Evolutionary conservation across 495 filamentous ascomycete species (phyloP), one percentile per base, ranked within the genome.

Genomic region (Penicillium bovifimosum): DNA sequence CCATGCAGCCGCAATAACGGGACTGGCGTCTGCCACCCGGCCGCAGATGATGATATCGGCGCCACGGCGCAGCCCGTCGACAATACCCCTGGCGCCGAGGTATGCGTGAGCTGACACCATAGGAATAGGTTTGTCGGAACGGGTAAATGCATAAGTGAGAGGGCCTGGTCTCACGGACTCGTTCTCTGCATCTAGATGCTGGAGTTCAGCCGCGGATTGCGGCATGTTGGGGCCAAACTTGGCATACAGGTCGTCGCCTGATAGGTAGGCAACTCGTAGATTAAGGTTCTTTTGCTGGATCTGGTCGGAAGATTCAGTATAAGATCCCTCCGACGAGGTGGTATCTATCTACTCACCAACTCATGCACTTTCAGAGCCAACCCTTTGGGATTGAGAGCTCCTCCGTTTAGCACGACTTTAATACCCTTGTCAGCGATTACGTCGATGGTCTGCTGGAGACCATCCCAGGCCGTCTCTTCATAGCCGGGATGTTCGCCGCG

Each of bases 21-120:
- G 76, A 16, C 66, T 63, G 5, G 78, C 77, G 55, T 80, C 76
- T 7, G 75, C 63, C 0, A 79, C 78, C 7, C 78, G 65, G 11
- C 78, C 78, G 55, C 73, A 78, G 44, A 82, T 68, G 46, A 81
- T 69, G 44, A 83, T 80, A 49, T 81, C 74, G 5, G 76, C 77
- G 2, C 77, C 77, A 6, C 56, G 50, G 14, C 61, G 50, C 1
- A 81, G 61, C 8, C 66, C 77, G 6, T 65, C 58, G 0, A 67
- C 65, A 17, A 82, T 80, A 2, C 68, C 76, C 7, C 68, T 53
- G 20, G 66, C 70, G 11, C 79, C 77, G 0, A 81, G 71, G 49
- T 82, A 73, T 4, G 62, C 62, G 31, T 69, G 62, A 0, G 67
- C 64, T 1, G 61, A 68, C 0, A 68, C 53, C 63, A 69, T 67